Evolutionary conservation across 2,329 filamentous ascomycete genomes (phyloP), one percentile per base, ranked within the genome.

Genomic region (Ascochyta clinopodiicola): DNA sequence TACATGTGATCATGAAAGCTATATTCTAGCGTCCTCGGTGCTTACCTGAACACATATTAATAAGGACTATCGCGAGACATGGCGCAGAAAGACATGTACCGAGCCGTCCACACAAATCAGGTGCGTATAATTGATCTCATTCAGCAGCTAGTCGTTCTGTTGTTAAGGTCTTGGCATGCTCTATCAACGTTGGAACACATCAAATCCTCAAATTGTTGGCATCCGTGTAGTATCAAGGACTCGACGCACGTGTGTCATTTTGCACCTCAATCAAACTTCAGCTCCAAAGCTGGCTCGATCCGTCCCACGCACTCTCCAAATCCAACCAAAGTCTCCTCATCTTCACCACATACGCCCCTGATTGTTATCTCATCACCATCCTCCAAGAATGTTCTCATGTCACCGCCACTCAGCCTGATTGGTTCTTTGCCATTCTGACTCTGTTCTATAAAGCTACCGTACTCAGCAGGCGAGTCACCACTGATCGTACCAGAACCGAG

Each of bases 401-500:
- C 88, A 6, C 87, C 88, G 4, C 84, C 84, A 0, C 80, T 79
- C 17, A 93, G 74, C 63, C 82, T 80, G 22, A 93, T 79, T 0
- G 83, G 74, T 2, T 78, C 78, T 76, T 91, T 91, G 1, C 90
- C 91, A 32, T 85, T 86, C 59, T 86, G 80, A 0, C 84, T 91
- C 70, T 89, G 86, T 76, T 95, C 90, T 39, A 94, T 74, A 43
- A 94, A 75, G 68, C 88, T 88, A 1, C 90, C 90, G 60, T 87
- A 79, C 6, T 85, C 84, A 10, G 77, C 76, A n/a, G 77, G 74
- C 39, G 74, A 80, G 5, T 73, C 80, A 2, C 91, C 90, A 38
- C 85, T 88, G 65, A 95, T 94, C 1, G 91, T 95, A 3, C 91
- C 91, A 2, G 88, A 91, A 2, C 90, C 91, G 6, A 95, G 77